phyloP scores from a whole-genome alignment of 805 yeast species.

The Wickerhamomyces hampshirensis region DNA sequence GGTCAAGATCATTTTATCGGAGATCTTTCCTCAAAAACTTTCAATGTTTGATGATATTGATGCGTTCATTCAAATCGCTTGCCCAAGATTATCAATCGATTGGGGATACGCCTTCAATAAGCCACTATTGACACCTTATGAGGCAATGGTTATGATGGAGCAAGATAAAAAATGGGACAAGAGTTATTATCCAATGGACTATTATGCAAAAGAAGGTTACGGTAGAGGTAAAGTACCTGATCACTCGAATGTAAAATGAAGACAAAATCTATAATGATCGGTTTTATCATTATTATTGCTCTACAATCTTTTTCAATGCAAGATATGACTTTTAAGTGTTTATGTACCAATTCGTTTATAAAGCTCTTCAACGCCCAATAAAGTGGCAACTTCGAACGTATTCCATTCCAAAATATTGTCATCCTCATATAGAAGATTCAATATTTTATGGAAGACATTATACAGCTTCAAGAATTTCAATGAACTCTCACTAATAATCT shows the following conservation, averaged over 20 bases:
- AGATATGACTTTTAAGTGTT: neutral
- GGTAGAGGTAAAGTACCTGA: constrained; percentile 79
- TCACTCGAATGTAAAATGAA: constrained; percentile 20
- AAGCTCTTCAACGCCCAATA: constrained; percentile 59
- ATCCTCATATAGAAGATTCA: constrained; percentile 31
- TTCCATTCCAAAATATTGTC: constrained; percentile 45
- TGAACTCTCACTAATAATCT: constrained; percentile 47
- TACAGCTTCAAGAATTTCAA: constrained; percentile 41
- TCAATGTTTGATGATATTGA: constrained; percentile 92
- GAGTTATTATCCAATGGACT: constrained; percentile 89
- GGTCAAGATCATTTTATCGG: constrained; percentile 81
- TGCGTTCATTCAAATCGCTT: constrained; percentile 95
- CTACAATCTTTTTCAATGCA: too few relatives aligned
- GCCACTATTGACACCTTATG: constrained; percentile 93
- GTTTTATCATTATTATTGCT: too few relatives aligned
- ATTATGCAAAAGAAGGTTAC: constrained; percentile 83
- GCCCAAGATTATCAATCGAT: constrained; percentile 92
- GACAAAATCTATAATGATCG: neutral
- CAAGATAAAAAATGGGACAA: constrained; percentile 63
- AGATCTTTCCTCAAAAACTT: constrained; percentile 87
- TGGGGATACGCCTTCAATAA: constrained; percentile 98
- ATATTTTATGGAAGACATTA: constrained; percentile 30
- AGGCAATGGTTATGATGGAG: constrained; percentile 84
- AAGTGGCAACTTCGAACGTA: constrained; percentile 56
- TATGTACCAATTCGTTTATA: constrained; percentile 6